Conservation (phyloP, 192 early-diverging fungal species). For the Linnemannia schmuckeri region DNA sequence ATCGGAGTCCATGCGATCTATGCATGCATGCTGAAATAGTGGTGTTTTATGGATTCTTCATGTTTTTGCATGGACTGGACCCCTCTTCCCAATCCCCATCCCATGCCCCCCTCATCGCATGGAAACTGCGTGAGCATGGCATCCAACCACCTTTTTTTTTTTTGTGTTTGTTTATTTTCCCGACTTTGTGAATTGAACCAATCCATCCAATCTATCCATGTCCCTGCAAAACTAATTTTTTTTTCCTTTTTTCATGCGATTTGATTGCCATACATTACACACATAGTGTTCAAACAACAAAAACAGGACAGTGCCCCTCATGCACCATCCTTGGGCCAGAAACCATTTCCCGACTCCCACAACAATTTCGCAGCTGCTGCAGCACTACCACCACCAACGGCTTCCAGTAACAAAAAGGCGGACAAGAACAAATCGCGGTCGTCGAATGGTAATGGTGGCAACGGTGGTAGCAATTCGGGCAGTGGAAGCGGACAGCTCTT, state of each 20-base stretch:
- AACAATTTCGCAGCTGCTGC: background rate
- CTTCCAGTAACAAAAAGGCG: background rate
- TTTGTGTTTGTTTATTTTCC: background rate
- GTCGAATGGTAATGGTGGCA: background rate
- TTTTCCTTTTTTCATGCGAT: background rate
- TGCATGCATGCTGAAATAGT: slow-evolving; percentile 5
- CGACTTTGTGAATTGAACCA: background rate
- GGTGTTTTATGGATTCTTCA: background rate
- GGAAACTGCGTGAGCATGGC: background rate
- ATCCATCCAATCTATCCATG: background rate
- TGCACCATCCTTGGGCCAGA: background rate
- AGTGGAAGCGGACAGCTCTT: background rate
- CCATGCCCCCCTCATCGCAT: background rate
- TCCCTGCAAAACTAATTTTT: background rate
- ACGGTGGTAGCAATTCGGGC: background rate
- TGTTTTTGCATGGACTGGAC: slow-evolving; percentile 10
- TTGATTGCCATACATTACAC: background rate
- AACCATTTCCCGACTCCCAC: background rate
- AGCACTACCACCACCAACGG: background rate
- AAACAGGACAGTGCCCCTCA: background rate
- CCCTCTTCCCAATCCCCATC: background rate
- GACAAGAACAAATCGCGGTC: slow-evolving; percentile 7
- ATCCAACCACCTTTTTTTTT: background rate
- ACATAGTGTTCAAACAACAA: background rate
- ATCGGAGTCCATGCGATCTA: background rate